Base-by-base conservation (phyloP, 164 flowering plant genomes). In the Cinnamomum micranthum region DNA sequence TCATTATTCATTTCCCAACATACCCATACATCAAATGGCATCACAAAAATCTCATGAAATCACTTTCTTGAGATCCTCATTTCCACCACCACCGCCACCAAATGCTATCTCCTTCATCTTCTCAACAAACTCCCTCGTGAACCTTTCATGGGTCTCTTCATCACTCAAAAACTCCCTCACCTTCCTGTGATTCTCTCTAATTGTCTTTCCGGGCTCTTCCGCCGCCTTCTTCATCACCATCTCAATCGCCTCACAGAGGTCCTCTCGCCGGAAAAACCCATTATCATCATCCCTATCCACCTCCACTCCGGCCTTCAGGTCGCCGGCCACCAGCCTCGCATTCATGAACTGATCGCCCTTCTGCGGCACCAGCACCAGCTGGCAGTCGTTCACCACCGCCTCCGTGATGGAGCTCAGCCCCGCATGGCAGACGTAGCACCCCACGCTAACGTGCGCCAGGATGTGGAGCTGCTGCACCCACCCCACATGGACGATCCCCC, bases 391-490 rank as follows among this genome's bases (percentile, higher is more conserved):
- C 33, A 68, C 71, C 67, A 77, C 15, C 31, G 59, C 79, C 67
- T 77, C 79, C n/a, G 69, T 41, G 19, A 72, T 5, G 4, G 74
- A 69, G 10, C 70, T 35, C 59, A 70, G 64, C 3, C 71, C 80
- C 2, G 64, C 50, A 23, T 74, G 80, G 68, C 77, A 55, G 10
- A 79, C 28, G 73, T 59, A 76, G 6, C 78, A 73, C 17, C 76
- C 76, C 3, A 73, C 71, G 22, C 64, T n/a, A 6, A 20, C 60
- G 52, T 76, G 79, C 68, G 28, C 50, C 47, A 79, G 51, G 17
- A 79, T 75, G 31, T 52, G 75, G 11, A 20, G 76, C 51, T 76
- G 79, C 27, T 74, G 81, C 20, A 73, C 71, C 81, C 81, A 76
- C 27, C 76, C 79, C 11, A 58, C 68, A 24, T 69, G 58, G 22